Base-by-base conservation (phyloP, 2,329 filamentous ascomycete species). In the Biscogniauxia sp. region DNA sequence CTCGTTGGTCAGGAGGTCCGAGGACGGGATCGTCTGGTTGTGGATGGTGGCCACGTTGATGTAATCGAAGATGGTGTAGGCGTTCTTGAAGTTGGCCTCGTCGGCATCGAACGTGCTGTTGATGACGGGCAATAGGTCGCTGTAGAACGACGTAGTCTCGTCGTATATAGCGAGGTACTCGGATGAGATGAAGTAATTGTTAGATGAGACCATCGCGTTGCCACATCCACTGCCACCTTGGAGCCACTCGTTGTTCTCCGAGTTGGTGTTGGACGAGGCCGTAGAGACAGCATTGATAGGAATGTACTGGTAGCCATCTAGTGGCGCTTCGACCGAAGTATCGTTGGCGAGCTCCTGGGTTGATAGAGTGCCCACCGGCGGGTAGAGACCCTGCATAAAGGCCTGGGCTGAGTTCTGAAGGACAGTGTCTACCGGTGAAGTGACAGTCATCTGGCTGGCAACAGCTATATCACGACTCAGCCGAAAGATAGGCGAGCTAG, bases 341-440 rank as follows among this genome's bases (percentile, higher is more conserved):
- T 89, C 89, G 74, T 96, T 93, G 68, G 85, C 85, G 50, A 97
- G 83, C 1, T 79, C 86, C 76, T 91, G 82, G 41, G 81, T 76
- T 9, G 82, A 80, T 5, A 76, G 72, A 15, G 73, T 64, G 59
- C 86, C 86, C 1, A 88, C 85, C 0, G 93, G 92, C 9, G 93
- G 93, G 73, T 97, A 97, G 20, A 97, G 81, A 28, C 88, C 92
- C 77, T 97, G 93, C 28, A 94, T 78, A 78, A 96, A 97, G 32
- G 86, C 90, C 53, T 84, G 81, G 61, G 91, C 92, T 2, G 92
- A 94, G 76, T 85, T 90, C 74, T 93, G 89, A 28, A 97, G 83
- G 19, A 97, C 91, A 49, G 82, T 82, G 75, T 96, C 90, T 58
- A 84, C 77, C 0, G 93, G 92, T 0, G 92, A 84, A 15, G 86